Evolutionary conservation across 108 stramenopile species (phyloP).

Genomic region (Skeletonema potamos): DNA sequence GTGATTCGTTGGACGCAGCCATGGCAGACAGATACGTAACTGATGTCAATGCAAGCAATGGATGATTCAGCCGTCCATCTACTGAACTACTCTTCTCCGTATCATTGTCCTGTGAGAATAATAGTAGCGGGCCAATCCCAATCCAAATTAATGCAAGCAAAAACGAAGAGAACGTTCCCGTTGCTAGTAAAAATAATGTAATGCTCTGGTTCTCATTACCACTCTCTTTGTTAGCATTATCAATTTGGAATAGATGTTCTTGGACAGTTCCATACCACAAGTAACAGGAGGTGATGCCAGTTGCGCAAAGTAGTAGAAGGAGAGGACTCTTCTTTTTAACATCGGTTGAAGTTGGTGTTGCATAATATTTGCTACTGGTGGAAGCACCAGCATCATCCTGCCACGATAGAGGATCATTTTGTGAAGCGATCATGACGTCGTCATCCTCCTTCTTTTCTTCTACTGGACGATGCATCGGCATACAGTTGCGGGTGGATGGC

Average conservation of each 20-base stretch:
- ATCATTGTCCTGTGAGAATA: neutral
- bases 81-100: no score
- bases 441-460: conserved; percentile 1
- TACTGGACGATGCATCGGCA: neutral
- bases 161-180: conserved; percentile 61
- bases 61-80: conserved; percentile 48
- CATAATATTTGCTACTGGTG: no score
- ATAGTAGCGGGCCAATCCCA: conserved; percentile 17
- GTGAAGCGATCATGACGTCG: neutral
- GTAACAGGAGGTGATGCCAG: conserved; percentile 79
- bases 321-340: conserved; percentile 5
- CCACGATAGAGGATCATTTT: no score
- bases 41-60: conserved; percentile 44
- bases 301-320: conserved; percentile 54
- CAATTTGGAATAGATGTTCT: conserved; percentile 54
- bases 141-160: conserved; percentile 67
- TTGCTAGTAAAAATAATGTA: conserved; percentile 68
- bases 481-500: neutral
- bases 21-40: conserved; percentile 76
- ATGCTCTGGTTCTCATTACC: conserved; percentile 48
- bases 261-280: conserved; percentile 81
- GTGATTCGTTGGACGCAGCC: conserved; percentile 74
- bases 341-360: neutral
- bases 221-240: conserved; percentile 6
- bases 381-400: no score